A percentile compares a stretch with the other conserved stretches of the same genome.
Conservation (phyloP, 108 stramenopile genomes). For the Nitzschia putrida region DNA sequence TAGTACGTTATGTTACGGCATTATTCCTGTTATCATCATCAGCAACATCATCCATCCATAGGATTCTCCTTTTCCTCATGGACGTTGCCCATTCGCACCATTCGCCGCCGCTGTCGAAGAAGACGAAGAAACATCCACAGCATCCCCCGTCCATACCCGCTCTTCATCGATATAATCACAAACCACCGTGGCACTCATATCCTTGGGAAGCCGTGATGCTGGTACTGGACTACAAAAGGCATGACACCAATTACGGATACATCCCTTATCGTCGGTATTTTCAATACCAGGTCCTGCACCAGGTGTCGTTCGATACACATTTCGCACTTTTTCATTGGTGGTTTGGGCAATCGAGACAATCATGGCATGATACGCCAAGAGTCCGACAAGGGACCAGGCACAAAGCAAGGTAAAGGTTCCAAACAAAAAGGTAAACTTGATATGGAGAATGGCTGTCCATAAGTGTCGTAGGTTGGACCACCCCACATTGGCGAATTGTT, state of each 20-base stretch:
- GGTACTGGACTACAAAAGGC: constrained; percentile 45
- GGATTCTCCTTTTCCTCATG: too few species aligned
- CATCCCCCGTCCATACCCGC: constrained; percentile 24
- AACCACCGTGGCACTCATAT: constrained; percentile 29
- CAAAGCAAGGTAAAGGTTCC: constrained; percentile 68
- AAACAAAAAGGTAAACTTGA: constrained; percentile 63
- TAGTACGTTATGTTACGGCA: background rate
- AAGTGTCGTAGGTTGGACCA: constrained; percentile 25
- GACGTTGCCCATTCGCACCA: too few species aligned
- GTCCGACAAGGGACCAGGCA: constrained; percentile 73
- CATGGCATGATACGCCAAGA: constrained; percentile 75
- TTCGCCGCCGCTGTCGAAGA: too few species aligned
- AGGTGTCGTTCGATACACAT: constrained; percentile 55
- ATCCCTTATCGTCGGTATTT: constrained; percentile 72
- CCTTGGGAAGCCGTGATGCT: constrained; percentile 33
- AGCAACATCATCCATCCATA: background rate
- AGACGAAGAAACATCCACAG: too few species aligned
- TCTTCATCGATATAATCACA: constrained; percentile 25
- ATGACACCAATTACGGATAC: constrained; percentile 66
- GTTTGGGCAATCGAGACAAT: constrained; percentile 81
- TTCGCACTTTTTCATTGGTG: constrained; percentile 82
- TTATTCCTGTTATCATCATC: background rate
- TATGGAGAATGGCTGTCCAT: constrained; percentile 44
- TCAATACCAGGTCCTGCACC: constrained; percentile 14
- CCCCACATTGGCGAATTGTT: background rate